Evolutionary conservation across 2,329 filamentous ascomycete genomes (phyloP).

Genomic region (Aspergillus aculeatinus): DNA sequence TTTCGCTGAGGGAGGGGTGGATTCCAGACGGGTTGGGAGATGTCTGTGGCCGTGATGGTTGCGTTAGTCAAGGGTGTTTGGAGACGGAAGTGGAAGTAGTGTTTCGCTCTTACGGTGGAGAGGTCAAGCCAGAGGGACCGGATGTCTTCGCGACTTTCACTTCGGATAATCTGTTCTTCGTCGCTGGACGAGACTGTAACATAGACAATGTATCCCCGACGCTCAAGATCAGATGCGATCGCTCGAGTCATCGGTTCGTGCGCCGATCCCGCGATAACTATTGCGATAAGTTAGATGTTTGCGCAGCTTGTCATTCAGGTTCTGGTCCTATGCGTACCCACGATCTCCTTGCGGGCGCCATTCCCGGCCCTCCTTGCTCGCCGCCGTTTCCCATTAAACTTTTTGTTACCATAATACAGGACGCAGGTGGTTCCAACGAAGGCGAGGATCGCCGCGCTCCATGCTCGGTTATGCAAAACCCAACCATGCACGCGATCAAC

Average conservation of each 20-base stretch:
- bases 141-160: conserved; percentile 76
- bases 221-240: conserved; percentile 80
- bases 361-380: conserved; percentile 76
- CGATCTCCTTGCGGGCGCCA: conserved; percentile 82
- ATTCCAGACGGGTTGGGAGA: conserved; percentile 58
- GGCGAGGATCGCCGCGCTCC: conserved; percentile 69
- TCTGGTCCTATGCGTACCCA: conserved; percentile 44
- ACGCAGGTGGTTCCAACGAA: conserved; percentile 65
- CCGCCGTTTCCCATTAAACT: conserved; percentile 60
- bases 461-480: conserved; percentile 69
- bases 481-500: conserved; percentile 66
- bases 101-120: conserved; percentile 44
- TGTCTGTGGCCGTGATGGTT: conserved; percentile 43
- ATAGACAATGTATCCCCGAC: conserved; percentile 90
- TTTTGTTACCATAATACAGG: conserved; percentile 62
- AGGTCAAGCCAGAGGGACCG: conserved; percentile 79
- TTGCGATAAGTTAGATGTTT: conserved; percentile 23
- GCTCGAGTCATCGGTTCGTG: conserved; percentile 80
- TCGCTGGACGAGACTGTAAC: conserved; percentile 82
- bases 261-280: conserved; percentile 84
- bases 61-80: conserved; percentile 16
- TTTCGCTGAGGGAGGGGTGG: conserved; percentile 66
- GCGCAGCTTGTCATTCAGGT: neutral
- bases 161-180: conserved; percentile 76
- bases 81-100: neutral